Evolutionary conservation across 305 asterid species (phyloP).

Genomic region (Ruellia speciosa): DNA sequence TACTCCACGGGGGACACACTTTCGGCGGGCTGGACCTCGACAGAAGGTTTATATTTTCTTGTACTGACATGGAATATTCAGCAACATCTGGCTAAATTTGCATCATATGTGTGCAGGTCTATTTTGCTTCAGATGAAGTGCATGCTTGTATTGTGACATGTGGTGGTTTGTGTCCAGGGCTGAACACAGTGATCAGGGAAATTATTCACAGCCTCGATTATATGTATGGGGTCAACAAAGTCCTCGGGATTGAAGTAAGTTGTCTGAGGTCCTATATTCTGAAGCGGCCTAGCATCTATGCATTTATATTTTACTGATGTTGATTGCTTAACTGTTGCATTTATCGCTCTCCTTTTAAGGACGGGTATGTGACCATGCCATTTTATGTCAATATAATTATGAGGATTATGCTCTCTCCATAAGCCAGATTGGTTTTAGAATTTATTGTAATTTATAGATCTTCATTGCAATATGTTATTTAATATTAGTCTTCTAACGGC

Average conservation of each 20-base stretch:
- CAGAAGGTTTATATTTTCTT: slow-evolving; percentile 48
- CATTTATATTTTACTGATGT: slow-evolving; percentile 1
- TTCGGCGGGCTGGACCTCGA: slow-evolving; percentile 98
- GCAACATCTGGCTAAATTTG: slow-evolving; percentile 20
- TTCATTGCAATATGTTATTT: slow-evolving; percentile 2
- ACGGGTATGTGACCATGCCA: slow-evolving; percentile 10
- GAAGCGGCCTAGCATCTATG: slow-evolving; percentile 5
- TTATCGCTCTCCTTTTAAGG: neutral
- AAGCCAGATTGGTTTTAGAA: no score
- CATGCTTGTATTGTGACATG: slow-evolving; percentile 92
- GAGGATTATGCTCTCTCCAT: slow-evolving; percentile 2
- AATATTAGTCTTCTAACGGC: slow-evolving; percentile 19
- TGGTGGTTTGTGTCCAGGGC: slow-evolving; percentile 98
- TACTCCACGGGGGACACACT: slow-evolving; percentile 87
- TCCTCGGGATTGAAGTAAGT: slow-evolving; percentile 92
- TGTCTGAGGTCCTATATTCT: slow-evolving; percentile 16
- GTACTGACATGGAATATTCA: slow-evolving; percentile 3
- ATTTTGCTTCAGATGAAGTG: slow-evolving; percentile 75
- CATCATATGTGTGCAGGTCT: slow-evolving; percentile 47
- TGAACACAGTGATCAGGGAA: slow-evolving; percentile 94
- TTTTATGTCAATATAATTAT: slow-evolving; percentile 5
- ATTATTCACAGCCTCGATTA: slow-evolving; percentile 76
- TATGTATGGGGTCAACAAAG: slow-evolving; percentile 77
- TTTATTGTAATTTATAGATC: no score
- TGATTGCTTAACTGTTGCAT: slow-evolving; percentile 1